These are phyloP conservation scores for Endoconidiophora laricicola DNA, from an alignment of 2,329 filamentous ascomycete genomes.

Conservation along the genomic window DNA sequence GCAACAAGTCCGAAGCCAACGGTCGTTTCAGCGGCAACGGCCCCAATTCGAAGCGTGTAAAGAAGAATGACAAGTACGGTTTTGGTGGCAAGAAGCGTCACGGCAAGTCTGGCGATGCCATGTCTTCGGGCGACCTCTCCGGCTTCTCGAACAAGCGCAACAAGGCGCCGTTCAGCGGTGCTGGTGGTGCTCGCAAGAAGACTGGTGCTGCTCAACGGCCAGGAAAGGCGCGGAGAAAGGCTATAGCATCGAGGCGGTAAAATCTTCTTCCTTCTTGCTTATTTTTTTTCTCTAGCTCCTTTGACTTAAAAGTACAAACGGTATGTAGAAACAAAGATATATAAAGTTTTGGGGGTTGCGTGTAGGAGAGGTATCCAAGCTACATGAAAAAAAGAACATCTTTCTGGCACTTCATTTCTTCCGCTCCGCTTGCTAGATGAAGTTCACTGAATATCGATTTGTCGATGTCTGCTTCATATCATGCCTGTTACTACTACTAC, in stretches of 20 bases:
- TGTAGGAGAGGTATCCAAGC: too few species aligned
- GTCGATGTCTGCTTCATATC: too few species aligned
- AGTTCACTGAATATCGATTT: too few species aligned
- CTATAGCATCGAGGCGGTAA: conserved; percentile 12
- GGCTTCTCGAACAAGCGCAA: conserved; percentile 59
- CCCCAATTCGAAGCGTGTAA: conserved; percentile 59
- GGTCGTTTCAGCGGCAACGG: conserved; percentile 22
- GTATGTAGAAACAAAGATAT: too few species aligned
- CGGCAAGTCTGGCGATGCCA: conserved; percentile 76
- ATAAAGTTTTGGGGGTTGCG: too few species aligned
- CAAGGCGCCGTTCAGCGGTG: conserved; percentile 12
- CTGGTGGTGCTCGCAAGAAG: conserved; percentile 8
- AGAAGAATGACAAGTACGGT: conserved; percentile 89
- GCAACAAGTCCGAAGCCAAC: conserved; percentile 23
- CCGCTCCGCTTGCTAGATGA: too few species aligned
- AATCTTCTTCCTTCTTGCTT: background rate
- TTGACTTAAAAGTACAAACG: too few species aligned
- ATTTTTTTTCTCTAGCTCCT: too few species aligned
- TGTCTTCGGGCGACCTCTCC: conserved; percentile 63
- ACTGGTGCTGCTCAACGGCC: conserved; percentile 9
- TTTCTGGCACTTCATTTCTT: too few species aligned
- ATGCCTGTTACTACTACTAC: too few species aligned
- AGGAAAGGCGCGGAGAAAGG: conserved; percentile 14
- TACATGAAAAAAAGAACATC: too few species aligned
- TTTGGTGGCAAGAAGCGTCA: conserved; percentile 93